A percentile compares a stretch with the other conserved stretches of the same genome.
phyloP scores from a whole-genome alignment of 805 yeast species.

The Yamadazyma laniorum region DNA sequence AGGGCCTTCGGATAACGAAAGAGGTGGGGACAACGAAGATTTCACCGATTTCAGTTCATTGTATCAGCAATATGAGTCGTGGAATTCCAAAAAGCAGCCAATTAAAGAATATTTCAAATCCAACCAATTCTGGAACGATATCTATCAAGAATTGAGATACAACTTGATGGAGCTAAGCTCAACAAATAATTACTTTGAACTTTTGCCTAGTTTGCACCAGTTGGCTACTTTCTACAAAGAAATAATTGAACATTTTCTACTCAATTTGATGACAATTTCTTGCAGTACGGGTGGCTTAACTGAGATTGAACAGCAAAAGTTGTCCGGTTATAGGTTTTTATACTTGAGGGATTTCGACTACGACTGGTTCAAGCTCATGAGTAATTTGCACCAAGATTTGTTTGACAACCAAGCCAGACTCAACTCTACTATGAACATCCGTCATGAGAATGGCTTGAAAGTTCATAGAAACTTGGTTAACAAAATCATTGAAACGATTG shows the following conservation, averaged over 20 bases:
- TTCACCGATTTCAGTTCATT: not conserved
- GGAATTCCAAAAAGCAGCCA: not conserved
- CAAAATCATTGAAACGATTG: constrained; percentile 16
- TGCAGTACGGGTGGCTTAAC: constrained; percentile 7
- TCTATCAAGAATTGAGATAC: constrained; percentile 29
- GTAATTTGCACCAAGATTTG: constrained; percentile 16
- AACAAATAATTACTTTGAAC: constrained; percentile 17
- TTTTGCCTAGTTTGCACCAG: constrained; percentile 19
- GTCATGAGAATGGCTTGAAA: constrained; percentile 5
- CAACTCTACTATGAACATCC: constrained; percentile 8
- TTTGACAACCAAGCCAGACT: constrained; percentile 15
- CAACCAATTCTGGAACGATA: constrained; percentile 27
- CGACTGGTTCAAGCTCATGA: constrained; percentile 21
- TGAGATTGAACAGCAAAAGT: constrained; percentile 3
- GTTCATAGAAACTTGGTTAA: constrained; percentile 15
- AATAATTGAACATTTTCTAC: constrained; percentile 22
- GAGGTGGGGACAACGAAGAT: constrained; percentile 1
- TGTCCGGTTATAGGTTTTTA: constrained; percentile 15
- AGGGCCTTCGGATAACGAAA: not conserved
- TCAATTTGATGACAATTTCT: constrained; percentile 13
- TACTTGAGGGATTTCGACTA: constrained; percentile 23
- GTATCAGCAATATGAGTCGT: constrained; percentile 8
- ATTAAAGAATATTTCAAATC: constrained; percentile 16
- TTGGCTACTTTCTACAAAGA: constrained; percentile 21
- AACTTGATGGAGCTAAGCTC: constrained; percentile 16